phyloP scores from a whole-genome alignment of 1,284 basidiomycete genomes.

The Leccinum pseudoinsigne region DNA sequence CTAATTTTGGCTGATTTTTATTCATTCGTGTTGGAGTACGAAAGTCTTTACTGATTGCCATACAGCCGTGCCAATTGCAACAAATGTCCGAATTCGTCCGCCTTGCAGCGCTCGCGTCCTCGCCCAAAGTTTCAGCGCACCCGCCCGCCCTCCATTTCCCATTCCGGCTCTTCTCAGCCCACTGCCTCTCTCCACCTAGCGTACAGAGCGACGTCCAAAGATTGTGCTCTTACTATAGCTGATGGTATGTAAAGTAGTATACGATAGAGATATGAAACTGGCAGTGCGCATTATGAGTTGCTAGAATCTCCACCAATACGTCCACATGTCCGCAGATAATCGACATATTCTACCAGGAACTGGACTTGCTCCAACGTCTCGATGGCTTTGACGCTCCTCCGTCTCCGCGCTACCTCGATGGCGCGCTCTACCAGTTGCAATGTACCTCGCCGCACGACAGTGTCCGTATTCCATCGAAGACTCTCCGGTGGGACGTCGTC shows the following conservation, averaged over 20 bases:
- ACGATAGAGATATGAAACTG: conserved; percentile 4
- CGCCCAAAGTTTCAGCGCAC: no score
- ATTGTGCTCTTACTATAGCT: not conserved
- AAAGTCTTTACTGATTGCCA: no score
- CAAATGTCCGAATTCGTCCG: no score
- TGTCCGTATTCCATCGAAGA: conserved; percentile 21
- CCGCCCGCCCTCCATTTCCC: no score
- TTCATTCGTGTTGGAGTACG: not conserved
- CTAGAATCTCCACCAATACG: not conserved
- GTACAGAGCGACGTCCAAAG: not conserved
- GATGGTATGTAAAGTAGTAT: conserved; percentile 1
- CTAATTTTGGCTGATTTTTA: not conserved
- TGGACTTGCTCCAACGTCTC: conserved; percentile 92
- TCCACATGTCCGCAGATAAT: conserved; percentile 49
- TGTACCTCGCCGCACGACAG: conserved; percentile 43
- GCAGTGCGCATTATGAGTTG: not conserved
- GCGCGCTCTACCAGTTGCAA: conserved; percentile 72
- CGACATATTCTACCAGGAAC: conserved; percentile 82
- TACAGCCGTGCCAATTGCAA: no score
- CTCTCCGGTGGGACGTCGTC: conserved; percentile 2
- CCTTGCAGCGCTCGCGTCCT: no score
- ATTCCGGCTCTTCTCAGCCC: no score
- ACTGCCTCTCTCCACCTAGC: no score
- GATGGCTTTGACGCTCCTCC: conserved; percentile 84
- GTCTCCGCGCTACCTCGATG: conserved; percentile 70